These are phyloP conservation scores for Fusarium sp. DNA, from an alignment of 2,329 filamentous ascomycete species.

Conservation along the genomic window DNA sequence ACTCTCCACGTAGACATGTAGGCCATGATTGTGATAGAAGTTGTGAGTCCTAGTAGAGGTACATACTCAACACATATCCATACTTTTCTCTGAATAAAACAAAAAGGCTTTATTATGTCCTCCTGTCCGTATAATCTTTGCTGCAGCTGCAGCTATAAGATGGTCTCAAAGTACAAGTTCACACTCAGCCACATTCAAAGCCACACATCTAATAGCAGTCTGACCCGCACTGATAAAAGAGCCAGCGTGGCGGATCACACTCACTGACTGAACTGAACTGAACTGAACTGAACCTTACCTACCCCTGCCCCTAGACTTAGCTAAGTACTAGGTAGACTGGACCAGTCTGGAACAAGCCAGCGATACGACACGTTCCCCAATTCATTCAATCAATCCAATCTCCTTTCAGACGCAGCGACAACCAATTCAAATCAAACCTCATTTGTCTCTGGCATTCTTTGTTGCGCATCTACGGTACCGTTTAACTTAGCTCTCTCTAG, in stretches of 20 bases:
- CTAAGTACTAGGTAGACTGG: no score
- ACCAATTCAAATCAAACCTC: conserved; percentile 34
- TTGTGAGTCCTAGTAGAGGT: neutral
- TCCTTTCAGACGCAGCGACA: conserved; percentile 38
- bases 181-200: conserved; percentile 6
- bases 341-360: conserved; percentile 34
- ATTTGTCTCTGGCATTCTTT: conserved; percentile 40
- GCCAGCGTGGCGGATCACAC: conserved; percentile 36
- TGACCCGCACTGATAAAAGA: neutral
- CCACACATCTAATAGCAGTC: conserved; percentile 21
- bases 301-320: conserved; percentile 1
- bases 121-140: neutral
- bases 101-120: neutral
- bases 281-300: neutral
- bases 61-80: neutral
- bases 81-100: no score
- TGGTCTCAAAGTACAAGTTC: neutral
- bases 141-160: neutral
- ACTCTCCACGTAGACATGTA: neutral
- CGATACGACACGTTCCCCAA: conserved; percentile 29
- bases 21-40: neutral
- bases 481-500: neutral
- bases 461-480: conserved; percentile 21
- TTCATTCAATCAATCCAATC: conserved; percentile 22
- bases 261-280: neutral